Percentiles rank a stretch among this genome's conserved stretches.
These are phyloP conservation scores for Phialophora macrospora DNA, from an alignment of 2,329 filamentous ascomycete species.

Conservation along the genomic window DNA sequence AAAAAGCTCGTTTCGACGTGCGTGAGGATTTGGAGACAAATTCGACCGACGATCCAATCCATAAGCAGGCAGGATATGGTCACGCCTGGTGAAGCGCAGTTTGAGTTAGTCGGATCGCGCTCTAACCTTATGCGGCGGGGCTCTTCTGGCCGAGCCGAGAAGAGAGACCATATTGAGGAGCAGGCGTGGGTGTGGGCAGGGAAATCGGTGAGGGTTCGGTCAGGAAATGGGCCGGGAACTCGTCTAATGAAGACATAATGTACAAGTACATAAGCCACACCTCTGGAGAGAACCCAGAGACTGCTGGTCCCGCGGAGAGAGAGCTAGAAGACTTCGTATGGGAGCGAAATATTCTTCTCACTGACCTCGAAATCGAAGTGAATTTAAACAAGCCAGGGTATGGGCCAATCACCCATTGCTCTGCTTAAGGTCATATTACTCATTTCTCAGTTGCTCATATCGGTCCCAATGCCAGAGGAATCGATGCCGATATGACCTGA, in stretches of 20 bases:
- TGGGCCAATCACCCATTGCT: no score
- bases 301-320: background rate
- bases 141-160: background rate
- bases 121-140: background rate
- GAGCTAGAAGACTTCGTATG: background rate
- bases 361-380: background rate
- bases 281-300: background rate
- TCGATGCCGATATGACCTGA: no score
- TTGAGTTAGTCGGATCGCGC: no score
- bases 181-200: background rate
- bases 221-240: background rate
- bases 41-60: constrained; percentile 1
- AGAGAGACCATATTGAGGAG: background rate
- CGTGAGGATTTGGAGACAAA: background rate
- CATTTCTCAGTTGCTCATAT: no score
- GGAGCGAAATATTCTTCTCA: background rate
- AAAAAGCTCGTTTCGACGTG: constrained; percentile 13
- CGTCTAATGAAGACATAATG: background rate
- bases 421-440: background rate
- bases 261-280: background rate
- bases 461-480: no score
- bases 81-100: constrained; percentile 10
- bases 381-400: background rate
- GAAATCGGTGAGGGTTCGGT: background rate
- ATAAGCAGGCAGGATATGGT: constrained; percentile 10